phyloP scores from a whole-genome alignment of 2,329 filamentous ascomycete genomes.

The Huntiella savannae region DNA sequence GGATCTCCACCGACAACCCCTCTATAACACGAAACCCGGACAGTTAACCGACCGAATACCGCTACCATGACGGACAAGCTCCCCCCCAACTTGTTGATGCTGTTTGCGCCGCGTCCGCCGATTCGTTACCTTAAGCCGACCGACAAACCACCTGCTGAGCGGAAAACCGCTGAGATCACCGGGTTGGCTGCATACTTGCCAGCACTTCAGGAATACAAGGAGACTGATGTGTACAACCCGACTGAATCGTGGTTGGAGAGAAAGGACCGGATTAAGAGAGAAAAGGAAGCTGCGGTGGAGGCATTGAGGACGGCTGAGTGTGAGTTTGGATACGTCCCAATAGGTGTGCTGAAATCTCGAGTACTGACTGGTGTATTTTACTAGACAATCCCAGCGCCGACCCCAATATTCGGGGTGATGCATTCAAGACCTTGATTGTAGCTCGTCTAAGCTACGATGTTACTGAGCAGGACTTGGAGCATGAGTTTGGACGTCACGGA shows the following conservation, averaged over 20 bases:
- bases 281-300: slow-evolving; percentile 54
- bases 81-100: slow-evolving; percentile 74
- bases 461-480: slow-evolving; percentile 74
- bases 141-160: slow-evolving; percentile 68
- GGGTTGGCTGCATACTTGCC: slow-evolving; percentile 60
- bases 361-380: not conserved
- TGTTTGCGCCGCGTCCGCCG: slow-evolving; percentile 86
- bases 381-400: slow-evolving; percentile 69
- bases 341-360: not conserved
- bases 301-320: slow-evolving; percentile 32
- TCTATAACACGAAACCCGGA: not conserved
- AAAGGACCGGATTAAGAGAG: slow-evolving; percentile 63
- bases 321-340: not conserved
- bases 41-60: not conserved
- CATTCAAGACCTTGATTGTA: slow-evolving; percentile 88
- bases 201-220: slow-evolving; percentile 56
- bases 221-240: slow-evolving; percentile 55
- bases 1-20: not conserved
- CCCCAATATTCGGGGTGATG: slow-evolving; percentile 75
- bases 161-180: slow-evolving; percentile 51
- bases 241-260: slow-evolving; percentile 88
- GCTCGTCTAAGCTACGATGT: slow-evolving; percentile 77
- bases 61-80: slow-evolving; percentile 82
- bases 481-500: slow-evolving; percentile 84
- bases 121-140: slow-evolving; percentile 71